Evolutionary conservation across 2,329 filamentous ascomycete species (phyloP), one percentile per base, ranked within the genome.

Genomic region (Amesomyces nigricolor): DNA sequence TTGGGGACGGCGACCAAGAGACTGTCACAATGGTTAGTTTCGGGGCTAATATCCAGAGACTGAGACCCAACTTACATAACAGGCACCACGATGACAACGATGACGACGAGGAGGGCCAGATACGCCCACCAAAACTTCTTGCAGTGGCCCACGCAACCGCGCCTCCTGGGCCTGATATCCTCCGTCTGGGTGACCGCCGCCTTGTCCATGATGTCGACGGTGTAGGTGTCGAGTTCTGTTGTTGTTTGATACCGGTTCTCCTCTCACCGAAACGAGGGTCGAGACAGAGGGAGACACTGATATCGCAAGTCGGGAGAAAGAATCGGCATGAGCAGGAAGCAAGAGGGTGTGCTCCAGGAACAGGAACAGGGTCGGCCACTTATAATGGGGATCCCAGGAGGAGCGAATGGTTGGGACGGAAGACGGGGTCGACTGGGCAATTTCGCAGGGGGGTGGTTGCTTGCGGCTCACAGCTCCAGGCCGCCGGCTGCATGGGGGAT

Each of bases 121-220:
- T 83, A 75, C 59, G 75, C 63, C 82, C 83, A 86, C 83, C 83
- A 86, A 63, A 78, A 84, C 62, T 72, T 75, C 64, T 70, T 75
- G 66, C 76, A 78, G 65, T 82, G 79, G 46, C 73, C 70, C 53
- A 70, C 70, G 61, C 72, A 71, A 30, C 67, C 67, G 57, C 72
- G 69, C 60, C 69, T 72, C 66, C 73, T 74, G 51, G 64, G 61
- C 58, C 63, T 64, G 47, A 65, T 58, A 48, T 61, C 64, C 63
- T 77, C 73, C 39, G 65, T 63, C 66, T 73, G 69, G 26, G 65
- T 62, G 54, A 68, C 61, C 46, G 67, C 65, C 38, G 59, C 9
- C 58, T 66, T 64, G 44, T 62, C 60, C 51, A 51, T 40, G 46
- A 59, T 58, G 16, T 46, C 44, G 60, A 64, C 65, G 49, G 39